Conservation (phyloP, 345 rosid genomes). For the Hypericum perforatum region DNA sequence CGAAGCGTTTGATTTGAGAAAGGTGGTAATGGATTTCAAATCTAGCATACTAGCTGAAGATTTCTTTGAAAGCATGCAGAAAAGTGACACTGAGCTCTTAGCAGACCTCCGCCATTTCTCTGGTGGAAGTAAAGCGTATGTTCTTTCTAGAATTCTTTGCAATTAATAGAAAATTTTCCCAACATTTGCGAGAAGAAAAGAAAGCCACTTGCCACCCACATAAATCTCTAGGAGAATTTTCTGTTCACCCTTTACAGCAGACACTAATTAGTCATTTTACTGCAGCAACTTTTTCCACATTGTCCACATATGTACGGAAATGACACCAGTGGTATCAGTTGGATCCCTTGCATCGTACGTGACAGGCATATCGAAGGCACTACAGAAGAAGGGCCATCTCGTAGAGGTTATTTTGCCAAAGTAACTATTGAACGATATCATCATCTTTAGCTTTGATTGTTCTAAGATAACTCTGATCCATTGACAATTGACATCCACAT, state of each 20-base stretch:
- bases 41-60: conserved; percentile 30
- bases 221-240: conserved; percentile 3
- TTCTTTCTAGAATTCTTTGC: no score
- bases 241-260: not conserved
- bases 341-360: conserved; percentile 71
- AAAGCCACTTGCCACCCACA: no score
- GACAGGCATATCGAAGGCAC: conserved; percentile 46
- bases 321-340: conserved; percentile 58
- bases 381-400: conserved; percentile 56
- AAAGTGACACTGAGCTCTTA: conserved; percentile 48
- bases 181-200: no score
- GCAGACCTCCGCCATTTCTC: conserved; percentile 49
- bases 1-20: conserved; percentile 63
- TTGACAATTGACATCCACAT: not conserved
- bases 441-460: conserved; percentile 5
- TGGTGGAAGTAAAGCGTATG: conserved; percentile 37
- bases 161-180: no score
- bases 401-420: conserved; percentile 86
- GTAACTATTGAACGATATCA: conserved; percentile 28
- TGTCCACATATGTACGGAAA: conserved; percentile 79
- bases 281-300: conserved; percentile 61
- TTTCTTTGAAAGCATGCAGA: conserved; percentile 31
- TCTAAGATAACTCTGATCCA: not conserved
- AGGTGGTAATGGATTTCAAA: conserved; percentile 37
- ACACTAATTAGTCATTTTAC: conserved; percentile 8